Evolutionary conservation across 1,139 yeast species (phyloP).

Genomic region (Magnusiomyces ingens): DNA sequence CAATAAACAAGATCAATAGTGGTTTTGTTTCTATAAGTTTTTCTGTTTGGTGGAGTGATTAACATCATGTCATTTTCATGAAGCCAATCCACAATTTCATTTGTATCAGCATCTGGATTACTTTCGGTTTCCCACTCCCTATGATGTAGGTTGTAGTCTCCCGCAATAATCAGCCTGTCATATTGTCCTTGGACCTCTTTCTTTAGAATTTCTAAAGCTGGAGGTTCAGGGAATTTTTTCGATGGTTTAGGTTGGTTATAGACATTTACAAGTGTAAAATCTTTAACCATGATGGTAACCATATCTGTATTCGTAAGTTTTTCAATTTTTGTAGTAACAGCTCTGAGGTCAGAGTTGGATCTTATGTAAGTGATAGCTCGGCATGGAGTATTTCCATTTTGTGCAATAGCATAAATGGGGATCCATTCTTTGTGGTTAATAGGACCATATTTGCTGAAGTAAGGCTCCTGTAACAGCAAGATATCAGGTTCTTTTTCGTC

Average conservation of each 20-base stretch:
- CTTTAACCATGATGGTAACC: not conserved
- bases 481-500: not conserved
- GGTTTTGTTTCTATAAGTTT: too few species aligned
- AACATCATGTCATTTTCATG: too few species aligned
- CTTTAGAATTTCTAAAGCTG: not conserved
- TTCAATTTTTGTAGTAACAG: not conserved
- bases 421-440: not conserved
- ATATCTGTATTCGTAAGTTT: not conserved
- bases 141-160: constrained; percentile 1
- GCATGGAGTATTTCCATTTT: not conserved
- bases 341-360: not conserved
- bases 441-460: not conserved
- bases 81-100: too few species aligned
- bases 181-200: not conserved
- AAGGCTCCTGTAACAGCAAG: not conserved
- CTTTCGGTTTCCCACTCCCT: not conserved
- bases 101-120: not conserved
- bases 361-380: not conserved
- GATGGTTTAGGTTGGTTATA: not conserved
- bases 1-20: too few species aligned
- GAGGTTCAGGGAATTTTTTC: not conserved
- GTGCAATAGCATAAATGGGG: not conserved
- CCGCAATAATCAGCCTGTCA: not conserved
- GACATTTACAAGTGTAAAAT: not conserved
- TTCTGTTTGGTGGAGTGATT: too few species aligned